Conservation (phyloP, 495 filamentous ascomycete species). For the Talaromyces wortmannii region DNA sequence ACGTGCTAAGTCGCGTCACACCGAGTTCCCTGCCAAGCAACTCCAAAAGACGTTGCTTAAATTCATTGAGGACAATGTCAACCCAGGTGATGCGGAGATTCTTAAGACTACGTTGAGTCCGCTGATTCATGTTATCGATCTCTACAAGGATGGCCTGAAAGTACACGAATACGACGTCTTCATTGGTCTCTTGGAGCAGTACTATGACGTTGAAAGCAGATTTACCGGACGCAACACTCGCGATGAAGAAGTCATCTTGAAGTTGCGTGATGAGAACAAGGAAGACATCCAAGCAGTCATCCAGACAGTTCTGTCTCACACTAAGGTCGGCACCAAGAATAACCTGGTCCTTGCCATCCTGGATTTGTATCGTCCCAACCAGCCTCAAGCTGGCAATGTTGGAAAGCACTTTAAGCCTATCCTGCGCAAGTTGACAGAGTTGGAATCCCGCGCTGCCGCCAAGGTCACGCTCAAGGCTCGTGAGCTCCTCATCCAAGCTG, state of each 20-base stretch:
- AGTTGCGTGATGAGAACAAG: constrained; percentile 92
- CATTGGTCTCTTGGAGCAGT: constrained; percentile 66
- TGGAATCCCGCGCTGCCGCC: constrained; percentile 82
- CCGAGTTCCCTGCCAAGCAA: constrained; percentile 90
- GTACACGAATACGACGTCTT: constrained; percentile 83
- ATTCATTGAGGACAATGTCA: constrained; percentile 85
- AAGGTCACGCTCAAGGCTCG: constrained; percentile 97
- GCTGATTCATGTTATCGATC: constrained; percentile 70
- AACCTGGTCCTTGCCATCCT: constrained; percentile 88
- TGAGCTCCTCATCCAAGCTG: constrained; percentile 94
- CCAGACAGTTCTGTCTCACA: constrained; percentile 87
- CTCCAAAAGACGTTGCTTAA: constrained; percentile 74
- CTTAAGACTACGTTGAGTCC: constrained; percentile 72
- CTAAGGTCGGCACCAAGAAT: constrained; percentile 86
- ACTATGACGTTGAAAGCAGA: constrained; percentile 73
- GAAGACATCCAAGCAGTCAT: constrained; percentile 80
- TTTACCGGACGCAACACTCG: constrained; percentile 80
- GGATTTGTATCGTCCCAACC: constrained; percentile 91
- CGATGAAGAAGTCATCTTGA: constrained; percentile 92
- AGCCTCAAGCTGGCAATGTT: constrained; percentile 80
- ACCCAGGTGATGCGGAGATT: constrained; percentile 57
- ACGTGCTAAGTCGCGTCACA: constrained; percentile 62
- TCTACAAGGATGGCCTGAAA: constrained; percentile 85
- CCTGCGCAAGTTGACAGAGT: constrained; percentile 79
- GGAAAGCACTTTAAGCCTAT: constrained; percentile 80